These are phyloP conservation scores for Syncephalastrum sp. DNA, from an alignment of 371 early-diverging fungal genomes.

Conservation along the genomic window DNA sequence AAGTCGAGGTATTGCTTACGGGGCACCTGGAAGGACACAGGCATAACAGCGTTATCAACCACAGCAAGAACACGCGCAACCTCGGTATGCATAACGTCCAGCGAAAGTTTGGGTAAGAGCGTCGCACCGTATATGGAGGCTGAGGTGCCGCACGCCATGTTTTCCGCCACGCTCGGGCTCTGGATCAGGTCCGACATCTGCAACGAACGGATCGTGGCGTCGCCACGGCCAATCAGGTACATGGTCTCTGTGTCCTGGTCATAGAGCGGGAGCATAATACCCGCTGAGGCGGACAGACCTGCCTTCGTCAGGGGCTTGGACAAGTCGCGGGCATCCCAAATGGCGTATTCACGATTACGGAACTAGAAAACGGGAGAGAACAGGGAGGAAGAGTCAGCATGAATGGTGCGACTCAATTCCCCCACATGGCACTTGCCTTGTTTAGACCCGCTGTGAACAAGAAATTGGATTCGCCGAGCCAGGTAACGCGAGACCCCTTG, in stretches of 20 bases:
- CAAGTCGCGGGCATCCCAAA: constrained; percentile 75
- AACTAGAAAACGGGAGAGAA: constrained; percentile 16
- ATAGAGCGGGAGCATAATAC: constrained; percentile 65
- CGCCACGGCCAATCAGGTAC: constrained; percentile 70
- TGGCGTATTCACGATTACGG: constrained; percentile 63
- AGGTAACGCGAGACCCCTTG: constrained; percentile 65
- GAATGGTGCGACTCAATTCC: background rate
- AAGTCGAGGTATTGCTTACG: constrained; percentile 76
- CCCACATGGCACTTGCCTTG: constrained; percentile 29
- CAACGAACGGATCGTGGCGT: constrained; percentile 64
- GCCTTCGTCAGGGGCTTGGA: constrained; percentile 48
- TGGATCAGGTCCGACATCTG: constrained; percentile 47
- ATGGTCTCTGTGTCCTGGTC: constrained; percentile 78
- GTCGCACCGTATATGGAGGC: constrained; percentile 55
- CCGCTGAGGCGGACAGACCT: constrained; percentile 62
- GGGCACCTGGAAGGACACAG: constrained; percentile 66
- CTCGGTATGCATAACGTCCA: constrained; percentile 81
- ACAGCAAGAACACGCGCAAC: constrained; percentile 64
- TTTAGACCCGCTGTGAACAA: constrained; percentile 71
- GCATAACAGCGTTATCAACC: constrained; percentile 57
- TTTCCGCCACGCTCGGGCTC: constrained; percentile 47
- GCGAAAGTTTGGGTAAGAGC: constrained; percentile 65
- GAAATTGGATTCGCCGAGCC: constrained; percentile 63
- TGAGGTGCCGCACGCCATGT: constrained; percentile 46
- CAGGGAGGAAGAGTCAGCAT: background rate